Evolutionary conservation across 2,329 filamentous ascomycete genomes (phyloP), one percentile per base, ranked within the genome.

Genomic region (Trichophyton schoenleinii): DNA sequence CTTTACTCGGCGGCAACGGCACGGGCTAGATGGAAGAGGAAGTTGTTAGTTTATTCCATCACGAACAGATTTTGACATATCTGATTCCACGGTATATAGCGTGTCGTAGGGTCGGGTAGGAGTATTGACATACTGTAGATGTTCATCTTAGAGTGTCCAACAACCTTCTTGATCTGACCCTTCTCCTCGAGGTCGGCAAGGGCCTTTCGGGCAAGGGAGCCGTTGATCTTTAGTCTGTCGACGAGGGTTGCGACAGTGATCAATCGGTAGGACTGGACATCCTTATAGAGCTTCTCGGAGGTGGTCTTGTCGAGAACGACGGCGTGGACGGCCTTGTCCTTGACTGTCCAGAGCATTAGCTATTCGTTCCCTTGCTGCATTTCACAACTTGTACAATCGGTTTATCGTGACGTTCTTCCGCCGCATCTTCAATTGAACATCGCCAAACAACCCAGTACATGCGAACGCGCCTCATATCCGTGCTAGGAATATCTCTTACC

Each of bases 151-250:
- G 87, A 92, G 86, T 99, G 95, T 70, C 85, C 85, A 70, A 97
- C 90, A 73, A 99, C 84, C 80, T 95, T 92, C 87, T 94, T 96
- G 83, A 99, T 99, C 80, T 90, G 85, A 73, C 92, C 94, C 86
- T 91, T 94, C 84, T 95, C 90, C 87, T 97, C 92, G 72, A 97
- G 84, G 76, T 97, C 92, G 76, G 82, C 82, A 70, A 97, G 83
- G 79, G 89, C 92, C 81, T 84, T 82, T 75, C 94, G 87, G 70
- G 94, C 94, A 75, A 99, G 83, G 72, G 90, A 96, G 76, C 94
- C 95, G 84, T 99, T 99, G 85, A 99, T 95, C 91, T 99, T 99
- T 80, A 99, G 86, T 80, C 94, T 87, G 82, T 99, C 94, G 85
- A 99, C 94, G 75, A 99, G 91, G 73, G 90, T 92, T 74, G 94